Evolutionary conservation across 257 asterid species (phyloP).

Genomic region (Jacaranda mimosifolia): DNA sequence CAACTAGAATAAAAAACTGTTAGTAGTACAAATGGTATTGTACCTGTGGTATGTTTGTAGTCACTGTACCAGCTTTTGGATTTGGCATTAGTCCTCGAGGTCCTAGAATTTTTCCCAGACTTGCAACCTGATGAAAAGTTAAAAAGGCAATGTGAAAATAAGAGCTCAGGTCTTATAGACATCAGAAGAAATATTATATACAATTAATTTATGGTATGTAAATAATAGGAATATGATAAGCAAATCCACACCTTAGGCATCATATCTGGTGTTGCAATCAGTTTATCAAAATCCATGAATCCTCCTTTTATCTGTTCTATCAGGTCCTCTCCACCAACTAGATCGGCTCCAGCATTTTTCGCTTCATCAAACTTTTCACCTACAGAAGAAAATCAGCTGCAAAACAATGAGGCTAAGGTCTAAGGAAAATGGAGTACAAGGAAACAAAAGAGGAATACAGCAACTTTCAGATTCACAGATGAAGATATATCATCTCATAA

Average conservation of each 20-base stretch:
- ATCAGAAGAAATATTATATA: background rate
- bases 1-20: background rate
- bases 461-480: background rate
- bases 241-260: constrained; percentile 66
- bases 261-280: constrained; percentile 78
- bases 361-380: constrained; percentile 81
- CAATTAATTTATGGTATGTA: background rate
- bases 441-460: too few species aligned
- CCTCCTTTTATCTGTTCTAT: constrained; percentile 70
- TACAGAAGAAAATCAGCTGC: constrained; percentile 37
- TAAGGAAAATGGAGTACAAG: too few species aligned
- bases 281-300: constrained; percentile 72
- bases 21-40: background rate
- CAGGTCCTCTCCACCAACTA: constrained; percentile 75
- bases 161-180: background rate
- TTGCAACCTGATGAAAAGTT: constrained; percentile 59
- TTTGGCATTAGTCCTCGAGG: constrained; percentile 86
- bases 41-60: constrained; percentile 82
- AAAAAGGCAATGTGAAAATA: constrained; percentile 9
- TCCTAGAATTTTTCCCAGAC: constrained; percentile 73
- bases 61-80: constrained; percentile 85
- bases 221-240: background rate
- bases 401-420: constrained; percentile 23
- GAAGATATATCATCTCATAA: background rate
- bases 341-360: constrained; percentile 72